phyloP scores from a whole-genome alignment of 1,139 yeast genomes.

The Kazachstania sp. region DNA sequence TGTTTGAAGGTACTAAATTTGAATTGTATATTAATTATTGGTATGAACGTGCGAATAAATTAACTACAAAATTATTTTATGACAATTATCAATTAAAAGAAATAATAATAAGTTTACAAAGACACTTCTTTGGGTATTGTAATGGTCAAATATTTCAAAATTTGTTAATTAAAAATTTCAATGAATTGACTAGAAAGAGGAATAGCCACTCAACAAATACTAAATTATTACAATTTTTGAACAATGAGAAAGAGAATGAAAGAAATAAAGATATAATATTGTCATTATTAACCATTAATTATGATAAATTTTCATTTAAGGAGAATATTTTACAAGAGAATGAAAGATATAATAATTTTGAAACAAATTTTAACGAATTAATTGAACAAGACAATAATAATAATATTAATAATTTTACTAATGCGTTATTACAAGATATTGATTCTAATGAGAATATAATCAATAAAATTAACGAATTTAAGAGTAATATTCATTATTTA shows the following conservation, averaged over 20 bases:
- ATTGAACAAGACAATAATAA: conserved; percentile 1
- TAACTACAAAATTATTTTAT: conserved; percentile 50
- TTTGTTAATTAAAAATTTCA: conserved; percentile 18
- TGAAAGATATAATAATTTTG: conserved; percentile 1
- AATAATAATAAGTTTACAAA: conserved; percentile 40
- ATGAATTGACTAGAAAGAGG: conserved; percentile 18
- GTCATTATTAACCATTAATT: conserved; percentile 24
- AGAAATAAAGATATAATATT: conserved; percentile 17
- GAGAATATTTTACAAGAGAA: conserved; percentile 18
- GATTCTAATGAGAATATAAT: conserved; percentile 13
- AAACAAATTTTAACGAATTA: conserved; percentile 1
- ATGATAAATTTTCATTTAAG: conserved; percentile 28
- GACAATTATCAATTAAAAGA: conserved; percentile 49
- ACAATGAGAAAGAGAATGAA: conserved; percentile 7
- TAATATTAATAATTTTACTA: conserved; percentile 1
- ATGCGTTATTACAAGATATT: conserved; percentile 5
- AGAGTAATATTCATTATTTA: conserved; percentile 45
- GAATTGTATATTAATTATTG: conserved; percentile 53
- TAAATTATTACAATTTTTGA: conserved; percentile 22
- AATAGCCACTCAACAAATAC: conserved; percentile 6
- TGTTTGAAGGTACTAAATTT: conserved; percentile 53
- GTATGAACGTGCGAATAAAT: conserved; percentile 58
- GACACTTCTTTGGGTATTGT: conserved; percentile 47
- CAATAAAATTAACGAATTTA: conserved; percentile 19
- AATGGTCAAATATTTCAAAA: conserved; percentile 30